Percentiles rank a stretch among this genome's conserved stretches.
Conservation (phyloP, 768 basidiomycete species). For the Inosperma sp. region DNA sequence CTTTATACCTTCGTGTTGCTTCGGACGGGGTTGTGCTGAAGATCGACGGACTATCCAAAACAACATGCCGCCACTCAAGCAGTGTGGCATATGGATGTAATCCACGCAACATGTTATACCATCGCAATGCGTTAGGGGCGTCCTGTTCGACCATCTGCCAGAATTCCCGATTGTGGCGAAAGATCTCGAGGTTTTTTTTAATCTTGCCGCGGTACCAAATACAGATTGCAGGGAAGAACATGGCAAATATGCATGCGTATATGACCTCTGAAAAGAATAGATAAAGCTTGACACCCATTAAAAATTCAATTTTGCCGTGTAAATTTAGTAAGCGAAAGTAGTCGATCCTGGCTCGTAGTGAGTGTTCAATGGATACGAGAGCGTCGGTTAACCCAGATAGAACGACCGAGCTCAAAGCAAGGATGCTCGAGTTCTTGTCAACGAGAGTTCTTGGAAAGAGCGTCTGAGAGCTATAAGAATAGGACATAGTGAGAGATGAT, state of each 20-base stretch:
- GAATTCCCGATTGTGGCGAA: not conserved
- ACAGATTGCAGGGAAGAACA: not conserved
- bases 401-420: not conserved
- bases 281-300: not conserved
- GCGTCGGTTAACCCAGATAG: not conserved
- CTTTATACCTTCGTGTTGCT: conserved; percentile 3
- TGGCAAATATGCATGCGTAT: not conserved
- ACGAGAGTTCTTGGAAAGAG: not conserved
- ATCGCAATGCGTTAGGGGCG: conserved; percentile 2
- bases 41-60: conserved; percentile 4
- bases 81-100: not conserved
- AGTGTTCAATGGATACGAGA: not conserved
- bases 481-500: no score
- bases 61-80: not conserved
- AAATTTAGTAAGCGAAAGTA: not conserved
- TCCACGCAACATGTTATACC: not conserved
- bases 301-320: not conserved
- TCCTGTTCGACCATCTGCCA: not conserved
- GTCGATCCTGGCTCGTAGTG: not conserved
- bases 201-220: not conserved
- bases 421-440: not conserved
- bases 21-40: conserved; percentile 2
- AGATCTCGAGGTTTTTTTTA: not conserved
- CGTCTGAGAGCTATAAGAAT: no score
- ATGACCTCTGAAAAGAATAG: conserved; percentile 1